phyloP scores from a whole-genome alignment of 352 stramenopile species.

The Globisporangium orthogonon region DNA sequence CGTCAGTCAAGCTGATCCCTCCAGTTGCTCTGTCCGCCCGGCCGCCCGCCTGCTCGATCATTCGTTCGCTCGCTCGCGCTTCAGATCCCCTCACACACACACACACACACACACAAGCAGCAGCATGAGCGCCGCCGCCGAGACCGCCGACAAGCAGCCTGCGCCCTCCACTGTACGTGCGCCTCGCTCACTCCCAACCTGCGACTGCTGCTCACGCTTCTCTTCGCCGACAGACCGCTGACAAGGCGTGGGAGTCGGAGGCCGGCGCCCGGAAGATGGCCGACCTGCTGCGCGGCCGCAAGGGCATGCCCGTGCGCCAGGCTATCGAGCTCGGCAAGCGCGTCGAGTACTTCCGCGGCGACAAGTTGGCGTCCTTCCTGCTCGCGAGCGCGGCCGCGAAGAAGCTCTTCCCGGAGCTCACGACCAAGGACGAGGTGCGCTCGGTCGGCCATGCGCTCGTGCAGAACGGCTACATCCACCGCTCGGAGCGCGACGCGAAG shows the following conservation, averaged over 20 bases:
- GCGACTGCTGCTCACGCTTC: not conserved
- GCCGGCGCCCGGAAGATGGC: slow-evolving; percentile 76
- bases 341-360: slow-evolving; percentile 89
- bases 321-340: slow-evolving; percentile 89
- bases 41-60: no score
- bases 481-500: slow-evolving; percentile 78
- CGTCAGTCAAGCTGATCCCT: not conserved
- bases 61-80: not conserved
- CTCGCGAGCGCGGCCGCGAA: slow-evolving; percentile 66
- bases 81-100: no score
- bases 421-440: slow-evolving; percentile 70
- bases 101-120: not conserved
- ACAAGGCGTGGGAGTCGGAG: slow-evolving; percentile 70
- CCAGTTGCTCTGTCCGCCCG: not conserved
- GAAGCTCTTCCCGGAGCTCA: slow-evolving; percentile 81
- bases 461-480: slow-evolving; percentile 82
- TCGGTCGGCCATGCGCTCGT: slow-evolving; percentile 71
- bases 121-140: slow-evolving; percentile 1
- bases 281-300: slow-evolving; percentile 74
- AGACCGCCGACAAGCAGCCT: not conserved
- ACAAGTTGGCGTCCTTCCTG: slow-evolving; percentile 86
- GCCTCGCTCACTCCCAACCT: not conserved
- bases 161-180: slow-evolving; percentile 1
- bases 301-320: slow-evolving; percentile 85
- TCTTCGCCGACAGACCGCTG: slow-evolving; percentile 15